phyloP scores from a whole-genome alignment of 768 basidiomycete genomes.

The Termitomyces sp. region DNA sequence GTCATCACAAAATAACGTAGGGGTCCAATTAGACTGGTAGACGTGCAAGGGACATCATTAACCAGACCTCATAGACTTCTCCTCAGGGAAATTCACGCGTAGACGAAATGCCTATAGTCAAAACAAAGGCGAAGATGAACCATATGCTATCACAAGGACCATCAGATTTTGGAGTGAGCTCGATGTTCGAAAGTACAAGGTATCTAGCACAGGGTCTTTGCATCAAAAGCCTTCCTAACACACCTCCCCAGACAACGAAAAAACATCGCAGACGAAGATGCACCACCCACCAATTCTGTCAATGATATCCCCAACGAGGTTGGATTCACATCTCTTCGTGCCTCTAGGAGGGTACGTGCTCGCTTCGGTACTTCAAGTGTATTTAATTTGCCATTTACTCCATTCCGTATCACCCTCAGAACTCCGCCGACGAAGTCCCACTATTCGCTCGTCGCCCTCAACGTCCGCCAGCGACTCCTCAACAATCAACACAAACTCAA shows the following conservation, averaged over 20 bases:
- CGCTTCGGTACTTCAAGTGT: conserved; percentile 6
- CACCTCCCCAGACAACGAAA: conserved; percentile 48
- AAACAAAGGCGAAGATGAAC: conserved; percentile 80
- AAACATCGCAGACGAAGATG: conserved; percentile 70
- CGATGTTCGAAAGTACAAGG: conserved; percentile 80
- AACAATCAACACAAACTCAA: conserved; percentile 27
- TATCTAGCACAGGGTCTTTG: conserved; percentile 21
- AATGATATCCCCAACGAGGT: conserved; percentile 70
- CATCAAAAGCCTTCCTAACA: not conserved
- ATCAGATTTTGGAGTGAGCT: conserved; percentile 77
- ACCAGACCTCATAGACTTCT: conserved; percentile 27
- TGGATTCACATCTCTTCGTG: conserved; percentile 38
- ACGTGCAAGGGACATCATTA: not conserved
- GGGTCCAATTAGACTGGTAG: conserved; percentile 2
- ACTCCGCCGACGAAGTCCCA: conserved; percentile 36
- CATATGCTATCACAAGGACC: conserved; percentile 56
- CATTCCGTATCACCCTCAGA: conserved; percentile 24
- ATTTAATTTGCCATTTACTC: not conserved
- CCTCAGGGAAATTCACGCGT: conserved; percentile 59
- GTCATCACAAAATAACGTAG: conserved; percentile 59
- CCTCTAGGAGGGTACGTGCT: conserved; percentile 36
- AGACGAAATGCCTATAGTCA: conserved; percentile 73
- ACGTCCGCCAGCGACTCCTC: conserved; percentile 25
- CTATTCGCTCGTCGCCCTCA: conserved; percentile 34
- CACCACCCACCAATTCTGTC: conserved; percentile 73